These are phyloP conservation scores for Rhodosorus marinus DNA, from an alignment of 23 red algal genomes.

Conservation along the genomic window DNA sequence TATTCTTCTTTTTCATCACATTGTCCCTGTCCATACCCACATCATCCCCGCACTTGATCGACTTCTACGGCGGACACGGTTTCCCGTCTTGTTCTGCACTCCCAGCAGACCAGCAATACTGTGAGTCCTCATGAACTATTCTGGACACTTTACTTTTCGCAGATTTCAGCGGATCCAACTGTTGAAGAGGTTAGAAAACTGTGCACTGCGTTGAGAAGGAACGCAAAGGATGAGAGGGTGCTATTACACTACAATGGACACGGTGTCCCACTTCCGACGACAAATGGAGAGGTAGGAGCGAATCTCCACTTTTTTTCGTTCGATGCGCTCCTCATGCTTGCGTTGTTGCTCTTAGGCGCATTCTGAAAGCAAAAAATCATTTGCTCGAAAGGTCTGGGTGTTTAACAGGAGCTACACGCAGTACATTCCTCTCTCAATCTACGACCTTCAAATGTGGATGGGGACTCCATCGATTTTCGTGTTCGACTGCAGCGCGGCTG, in stretches of 20 bases:
- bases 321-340: neutral
- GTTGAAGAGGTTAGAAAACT: constrained; percentile 47
- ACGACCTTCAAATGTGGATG: constrained; percentile 50
- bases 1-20: too few species aligned
- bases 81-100: too few species aligned
- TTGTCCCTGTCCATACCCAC: too few species aligned
- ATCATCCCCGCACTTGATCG: too few species aligned
- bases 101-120: too few species aligned
- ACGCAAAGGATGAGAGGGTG: constrained; percentile 66
- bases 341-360: neutral
- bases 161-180: constrained; percentile 46
- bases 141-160: too few species aligned
- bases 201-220: constrained; percentile 42
- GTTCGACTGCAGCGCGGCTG: constrained; percentile 75
- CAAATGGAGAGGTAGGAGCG: constrained; percentile 92
- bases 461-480: constrained; percentile 64
- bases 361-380: neutral
- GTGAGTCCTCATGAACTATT: too few species aligned
- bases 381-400: constrained; percentile 34
- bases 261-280: constrained; percentile 76
- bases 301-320: neutral
- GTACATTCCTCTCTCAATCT: constrained; percentile 79
- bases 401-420: constrained; percentile 88
- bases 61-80: too few species aligned
- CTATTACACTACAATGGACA: constrained; percentile 99